These are phyloP conservation scores for Leccinellum rugosiceps DNA, from an alignment of 768 basidiomycete genomes.

Conservation along the genomic window DNA sequence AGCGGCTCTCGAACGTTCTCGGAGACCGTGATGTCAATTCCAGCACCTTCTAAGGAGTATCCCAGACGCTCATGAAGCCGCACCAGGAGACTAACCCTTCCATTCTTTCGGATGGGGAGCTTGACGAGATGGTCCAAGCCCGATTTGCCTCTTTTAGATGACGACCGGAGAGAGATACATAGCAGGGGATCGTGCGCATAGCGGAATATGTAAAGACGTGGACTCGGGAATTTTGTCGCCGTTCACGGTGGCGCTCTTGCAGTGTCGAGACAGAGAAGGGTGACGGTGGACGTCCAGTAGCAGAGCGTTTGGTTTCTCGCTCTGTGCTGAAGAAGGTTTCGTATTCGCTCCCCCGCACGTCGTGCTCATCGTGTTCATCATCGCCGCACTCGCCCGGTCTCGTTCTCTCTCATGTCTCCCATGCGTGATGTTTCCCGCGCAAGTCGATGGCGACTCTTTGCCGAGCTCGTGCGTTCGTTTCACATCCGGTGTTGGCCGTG, in stretches of 20 bases:
- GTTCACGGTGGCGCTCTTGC: slow-evolving; percentile 31
- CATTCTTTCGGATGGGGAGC: too few species aligned
- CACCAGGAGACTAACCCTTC: too few species aligned
- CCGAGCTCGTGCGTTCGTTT: slow-evolving; percentile 61
- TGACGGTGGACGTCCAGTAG: slow-evolving; percentile 57
- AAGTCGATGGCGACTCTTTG: slow-evolving; percentile 49
- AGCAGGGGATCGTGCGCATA: too few species aligned
- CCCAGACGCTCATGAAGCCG: too few species aligned
- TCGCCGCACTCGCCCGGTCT: slow-evolving; percentile 41
- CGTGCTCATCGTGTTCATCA: slow-evolving; percentile 40
- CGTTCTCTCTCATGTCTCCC: slow-evolving; percentile 27
- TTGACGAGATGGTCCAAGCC: too few species aligned
- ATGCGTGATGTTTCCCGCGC: slow-evolving; percentile 38
- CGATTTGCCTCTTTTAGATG: too few species aligned
- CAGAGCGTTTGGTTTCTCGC: slow-evolving; percentile 72
- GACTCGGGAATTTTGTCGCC: neutral
- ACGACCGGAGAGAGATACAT: too few species aligned
- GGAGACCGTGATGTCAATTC: too few species aligned
- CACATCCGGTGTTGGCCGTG: neutral
- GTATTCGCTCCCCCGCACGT: slow-evolving; percentile 54
- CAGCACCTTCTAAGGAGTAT: too few species aligned
- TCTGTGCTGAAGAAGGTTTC: slow-evolving; percentile 78
- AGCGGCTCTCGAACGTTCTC: too few species aligned
- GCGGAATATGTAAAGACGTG: neutral
- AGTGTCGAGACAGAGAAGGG: slow-evolving; percentile 58